Base-by-base conservation (phyloP, 805 yeast genomes). In the Millerozyma acaciae region DNA sequence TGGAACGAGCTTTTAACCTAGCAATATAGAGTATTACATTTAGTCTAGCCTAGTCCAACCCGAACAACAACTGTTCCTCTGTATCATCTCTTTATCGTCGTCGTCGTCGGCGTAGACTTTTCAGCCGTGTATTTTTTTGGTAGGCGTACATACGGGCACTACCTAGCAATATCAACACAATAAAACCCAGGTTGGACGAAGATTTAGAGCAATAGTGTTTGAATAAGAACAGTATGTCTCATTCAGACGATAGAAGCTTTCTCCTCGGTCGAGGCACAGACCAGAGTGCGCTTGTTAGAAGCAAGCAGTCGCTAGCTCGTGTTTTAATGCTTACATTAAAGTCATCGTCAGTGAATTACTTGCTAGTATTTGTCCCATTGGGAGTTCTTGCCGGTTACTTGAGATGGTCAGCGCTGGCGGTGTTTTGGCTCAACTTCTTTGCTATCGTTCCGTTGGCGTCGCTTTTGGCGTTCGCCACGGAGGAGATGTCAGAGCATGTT, bases 381-480 rank as follows among this genome's bases (percentile, higher is more conserved):
- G 98, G 97, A 19, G 61, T 89, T 9, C 26, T 76, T n/a, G 80
- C 89, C 21, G 96, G 89, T 3, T 55, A 53, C 29, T 50, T 79
- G 10, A 70, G 63, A 12, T 71, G 80, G 67, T 62, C 77, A 4
- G 67, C 63, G 81, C 33, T 64, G 68, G 44, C 65, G 53, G 47
- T 79, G 2, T 90, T 90, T 52, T 53, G 74, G 53, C 61, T 87
- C 47, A 90, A 90, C 57, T 93, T 90, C 65, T 53, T 84, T 33
- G 96, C 95, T 21, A 90, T 90, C 47, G 78, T 93, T 26, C 97
- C 97, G 10, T 68, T 93, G 50, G 97, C 98, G 5, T 82, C 94
- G 1, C 70, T 90, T 15, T 68, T 93, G 37, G 94, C 96, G 0
- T 87, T 71, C 62, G 94, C 96, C 25, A 93, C 98, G 4, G 98